A percentile compares a stretch with the other conserved stretches of the same genome.
Conservation (phyloP, 1,284 basidiomycete genomes). For the Farysia itapuensis region DNA sequence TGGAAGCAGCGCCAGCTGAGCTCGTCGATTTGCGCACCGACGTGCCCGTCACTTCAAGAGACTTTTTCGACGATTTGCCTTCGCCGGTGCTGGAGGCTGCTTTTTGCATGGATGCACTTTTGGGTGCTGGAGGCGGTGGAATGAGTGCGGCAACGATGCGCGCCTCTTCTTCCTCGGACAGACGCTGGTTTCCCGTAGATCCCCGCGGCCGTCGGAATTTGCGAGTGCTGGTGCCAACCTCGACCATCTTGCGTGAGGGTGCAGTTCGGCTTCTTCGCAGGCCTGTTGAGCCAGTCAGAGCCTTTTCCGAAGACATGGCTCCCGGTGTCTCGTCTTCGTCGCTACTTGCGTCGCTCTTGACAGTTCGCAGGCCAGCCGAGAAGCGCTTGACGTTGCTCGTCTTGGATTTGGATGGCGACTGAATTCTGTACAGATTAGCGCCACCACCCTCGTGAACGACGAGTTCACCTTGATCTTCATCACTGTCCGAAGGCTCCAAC, state of each 20-base stretch:
- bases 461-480: conserved; percentile 55
- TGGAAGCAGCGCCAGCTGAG: conserved; percentile 2
- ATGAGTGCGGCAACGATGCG: conserved; percentile 32
- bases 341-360: neutral
- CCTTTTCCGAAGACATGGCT: neutral
- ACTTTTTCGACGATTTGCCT: conserved; percentile 5
- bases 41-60: conserved; percentile 13
- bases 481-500: conserved; percentile 54
- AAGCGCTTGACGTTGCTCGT: conserved; percentile 23
- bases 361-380: neutral
- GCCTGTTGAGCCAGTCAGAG: conserved; percentile 12
- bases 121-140: conserved; percentile 27
- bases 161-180: conserved; percentile 21
- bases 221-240: conserved; percentile 17
- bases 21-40: conserved; percentile 20
- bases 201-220: conserved; percentile 27
- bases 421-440: conserved; percentile 37
- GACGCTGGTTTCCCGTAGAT: conserved; percentile 27
- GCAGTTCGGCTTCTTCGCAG: conserved; percentile 32
- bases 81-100: conserved; percentile 17
- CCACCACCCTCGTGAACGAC: conserved; percentile 56
- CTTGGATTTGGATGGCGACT: too few species aligned
- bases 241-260: conserved; percentile 27
- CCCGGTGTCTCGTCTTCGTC: neutral
- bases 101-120: conserved; percentile 19